Conservation (phyloP, 2,329 filamentous ascomycete genomes). For the Scedosporium minutisporum region DNA sequence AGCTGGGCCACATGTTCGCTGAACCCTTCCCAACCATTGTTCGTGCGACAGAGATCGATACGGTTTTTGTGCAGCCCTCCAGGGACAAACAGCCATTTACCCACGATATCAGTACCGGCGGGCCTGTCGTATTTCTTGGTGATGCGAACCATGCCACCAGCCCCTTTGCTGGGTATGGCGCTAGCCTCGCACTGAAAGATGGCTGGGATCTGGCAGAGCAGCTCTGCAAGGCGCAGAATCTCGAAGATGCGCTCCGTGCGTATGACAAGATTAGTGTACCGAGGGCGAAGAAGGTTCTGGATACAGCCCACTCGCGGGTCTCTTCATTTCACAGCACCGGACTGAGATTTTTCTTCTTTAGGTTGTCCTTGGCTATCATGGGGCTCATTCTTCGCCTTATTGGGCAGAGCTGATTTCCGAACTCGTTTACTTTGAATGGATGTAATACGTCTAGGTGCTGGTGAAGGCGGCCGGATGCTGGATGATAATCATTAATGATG, state of each 20-base stretch:
- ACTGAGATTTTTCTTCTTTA: conserved; percentile 12
- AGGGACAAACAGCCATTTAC: conserved; percentile 34
- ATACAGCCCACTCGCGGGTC: conserved; percentile 14
- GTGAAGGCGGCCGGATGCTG: too few relatives aligned
- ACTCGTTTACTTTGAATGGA: too few relatives aligned
- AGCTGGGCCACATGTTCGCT: conserved; percentile 23
- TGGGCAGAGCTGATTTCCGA: neutral
- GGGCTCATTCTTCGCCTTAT: neutral
- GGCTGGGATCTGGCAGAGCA: conserved; percentile 35
- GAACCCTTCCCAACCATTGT: conserved; percentile 31
- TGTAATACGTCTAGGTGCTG: too few relatives aligned
- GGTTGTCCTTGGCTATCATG: neutral
- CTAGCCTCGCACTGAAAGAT: conserved; percentile 36
- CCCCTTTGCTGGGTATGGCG: conserved; percentile 38
- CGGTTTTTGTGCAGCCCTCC: conserved; percentile 28
- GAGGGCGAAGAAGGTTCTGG: conserved; percentile 18
- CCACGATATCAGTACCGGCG: conserved; percentile 18
- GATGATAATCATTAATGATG: too few relatives aligned
- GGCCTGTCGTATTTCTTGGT: conserved; percentile 33
- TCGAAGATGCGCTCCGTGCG: conserved; percentile 17
- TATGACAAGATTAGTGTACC: conserved; percentile 28
- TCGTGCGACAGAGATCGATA: conserved; percentile 25
- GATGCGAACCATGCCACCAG: conserved; percentile 40
- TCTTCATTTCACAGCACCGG: conserved; percentile 16
- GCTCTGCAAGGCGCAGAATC: conserved; percentile 18